Percentiles rank a stretch among this genome's conserved stretches.
phyloP scores from a whole-genome alignment of 768 basidiomycete species.

The Chalciporus chontae region DNA sequence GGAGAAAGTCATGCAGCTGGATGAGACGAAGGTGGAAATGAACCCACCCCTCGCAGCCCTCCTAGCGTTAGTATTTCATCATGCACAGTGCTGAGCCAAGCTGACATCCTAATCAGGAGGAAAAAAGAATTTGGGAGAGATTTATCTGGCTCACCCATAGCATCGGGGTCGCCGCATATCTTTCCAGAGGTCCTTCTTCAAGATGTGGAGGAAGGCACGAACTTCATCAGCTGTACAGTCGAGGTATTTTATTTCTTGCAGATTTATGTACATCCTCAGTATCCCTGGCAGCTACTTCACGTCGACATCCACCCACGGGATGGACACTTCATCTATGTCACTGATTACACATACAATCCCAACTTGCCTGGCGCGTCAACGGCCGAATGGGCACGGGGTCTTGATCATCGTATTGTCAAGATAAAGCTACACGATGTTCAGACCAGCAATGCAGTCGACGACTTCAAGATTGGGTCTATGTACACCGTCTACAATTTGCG shows the following conservation, averaged over 20 bases:
- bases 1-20: constrained; percentile 43
- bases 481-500: constrained; percentile 52
- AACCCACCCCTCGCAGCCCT: constrained; percentile 44
- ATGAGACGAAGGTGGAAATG: constrained; percentile 34
- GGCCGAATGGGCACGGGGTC: constrained; percentile 40
- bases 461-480: constrained; percentile 38
- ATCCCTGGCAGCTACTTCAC: constrained; percentile 43
- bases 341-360: constrained; percentile 59
- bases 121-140: constrained; percentile 39
- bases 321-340: constrained; percentile 48
- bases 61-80: constrained; percentile 41
- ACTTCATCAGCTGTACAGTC: constrained; percentile 53
- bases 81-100: not conserved
- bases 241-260: constrained; percentile 40
- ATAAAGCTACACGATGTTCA: constrained; percentile 52
- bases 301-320: constrained; percentile 31
- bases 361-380: constrained; percentile 33
- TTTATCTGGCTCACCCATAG: constrained; percentile 16
- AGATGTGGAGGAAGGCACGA: constrained; percentile 39
- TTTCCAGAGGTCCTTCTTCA: constrained; percentile 47
- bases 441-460: constrained; percentile 32
- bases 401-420: constrained; percentile 50
- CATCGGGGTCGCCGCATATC: constrained; percentile 22
- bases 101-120: constrained; percentile 37
- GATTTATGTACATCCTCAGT: not conserved